These are phyloP conservation scores for Hemisphaericaspora xylofermentans DNA, from an alignment of 1,139 yeast species.

Conservation along the genomic window DNA sequence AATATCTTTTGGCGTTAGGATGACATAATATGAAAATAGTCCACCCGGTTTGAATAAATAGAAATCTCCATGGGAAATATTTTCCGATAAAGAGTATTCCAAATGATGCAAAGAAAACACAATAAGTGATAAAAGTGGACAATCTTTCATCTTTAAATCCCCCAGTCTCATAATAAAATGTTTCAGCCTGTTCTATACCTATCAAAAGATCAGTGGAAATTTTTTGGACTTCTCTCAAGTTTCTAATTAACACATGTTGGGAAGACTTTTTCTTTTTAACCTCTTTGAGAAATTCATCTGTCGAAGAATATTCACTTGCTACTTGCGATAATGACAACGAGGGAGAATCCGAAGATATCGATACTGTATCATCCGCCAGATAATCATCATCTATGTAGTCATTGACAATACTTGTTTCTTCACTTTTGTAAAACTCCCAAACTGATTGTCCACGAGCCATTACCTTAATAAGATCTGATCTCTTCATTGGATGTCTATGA, in stretches of 20 bases:
- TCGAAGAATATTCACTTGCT: constrained; percentile 3
- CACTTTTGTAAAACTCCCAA: constrained; percentile 46
- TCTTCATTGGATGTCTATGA: constrained; percentile 63
- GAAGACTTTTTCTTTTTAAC: constrained; percentile 27
- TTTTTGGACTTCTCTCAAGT: constrained; percentile 63
- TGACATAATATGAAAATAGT: constrained; percentile 46
- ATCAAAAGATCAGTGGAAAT: constrained; percentile 56
- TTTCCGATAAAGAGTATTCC: constrained; percentile 54
- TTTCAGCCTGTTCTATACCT: constrained; percentile 53
- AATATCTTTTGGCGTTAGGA: constrained; percentile 49
- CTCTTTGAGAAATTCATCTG: constrained; percentile 10
- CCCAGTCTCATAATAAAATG: constrained; percentile 60
- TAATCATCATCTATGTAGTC: constrained; percentile 31
- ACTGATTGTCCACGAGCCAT: constrained; percentile 57
- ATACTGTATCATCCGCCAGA: neutral
- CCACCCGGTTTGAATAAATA: constrained; percentile 64
- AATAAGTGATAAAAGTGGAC: constrained; percentile 56
- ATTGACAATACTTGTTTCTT: constrained; percentile 38
- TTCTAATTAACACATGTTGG: constrained; percentile 48
- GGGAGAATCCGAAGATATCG: constrained; percentile 1
- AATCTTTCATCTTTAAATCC: constrained; percentile 70
- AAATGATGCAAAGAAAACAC: constrained; percentile 33
- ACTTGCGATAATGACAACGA: constrained; percentile 9
- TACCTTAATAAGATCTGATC: constrained; percentile 42
- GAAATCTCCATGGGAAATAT: constrained; percentile 64